Evolutionary conservation across 176 grass and related monocot genomes (phyloP), one percentile per base, ranked within the genome.

Genomic region (Oryza glaberrima): DNA sequence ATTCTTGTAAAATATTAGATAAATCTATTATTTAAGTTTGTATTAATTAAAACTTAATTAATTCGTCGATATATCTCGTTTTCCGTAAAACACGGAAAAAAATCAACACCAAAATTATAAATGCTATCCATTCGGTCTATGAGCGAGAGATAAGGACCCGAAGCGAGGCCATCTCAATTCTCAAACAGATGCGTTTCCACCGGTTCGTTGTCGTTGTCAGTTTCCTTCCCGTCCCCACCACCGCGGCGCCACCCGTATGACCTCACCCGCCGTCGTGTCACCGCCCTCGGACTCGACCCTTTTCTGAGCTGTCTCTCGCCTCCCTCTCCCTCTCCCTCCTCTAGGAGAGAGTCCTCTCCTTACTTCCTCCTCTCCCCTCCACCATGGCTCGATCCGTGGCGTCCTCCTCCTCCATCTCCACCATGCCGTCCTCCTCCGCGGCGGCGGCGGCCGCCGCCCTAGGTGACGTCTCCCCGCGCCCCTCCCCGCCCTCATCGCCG

Each of bases 361-460:
- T 36, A 3, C 19, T 22, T 8, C 58, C 3, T 22, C 20, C 7
- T 10, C 58, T 63, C 19, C 58, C 17, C 17, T 56, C 52, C 52
- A 54, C 52, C 16, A 58, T 58, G 54, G 58, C 58, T 63, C 58
- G 58, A 63, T 63, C 72, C 67, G 68, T 69, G 72, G 72, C 49
- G 67, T 19, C 49, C 69, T 43, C 71, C 79, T 58, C 72, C 54
- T 2, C 35, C 35, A 32, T 36, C 35, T 36, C 38, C 73, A 40
- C 86, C 90, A 98, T 98, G 95, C 90, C 92, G 19, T 72, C 94
- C 40, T 88, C 93, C 77, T 87, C 90, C 40, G 86, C 85, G 77
- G 93, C 92, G 74, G 88, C 93, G 63, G 89, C 90, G 44, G 95
- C 86, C 12, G 90, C 75, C 76, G 95, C 90, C 65, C 89, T 84